Conservation (phyloP, 805 yeast genomes). For the Groenewaldozyma tartarivorans region DNA sequence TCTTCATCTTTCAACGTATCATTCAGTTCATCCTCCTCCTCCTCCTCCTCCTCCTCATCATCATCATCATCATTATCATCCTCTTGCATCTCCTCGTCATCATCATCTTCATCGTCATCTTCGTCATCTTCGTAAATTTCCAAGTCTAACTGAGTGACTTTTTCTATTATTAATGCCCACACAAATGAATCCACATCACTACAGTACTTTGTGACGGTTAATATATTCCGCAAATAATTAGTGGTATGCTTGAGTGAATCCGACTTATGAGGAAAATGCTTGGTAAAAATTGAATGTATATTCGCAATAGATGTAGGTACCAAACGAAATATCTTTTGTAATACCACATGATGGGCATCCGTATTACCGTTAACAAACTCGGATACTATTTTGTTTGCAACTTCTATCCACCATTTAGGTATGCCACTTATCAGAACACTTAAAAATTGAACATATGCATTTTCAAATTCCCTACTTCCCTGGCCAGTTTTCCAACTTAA, state of each 20-base stretch:
- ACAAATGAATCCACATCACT: slow-evolving; percentile 62
- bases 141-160: slow-evolving; percentile 78
- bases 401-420: slow-evolving; percentile 86
- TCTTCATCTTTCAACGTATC: slow-evolving; percentile 21
- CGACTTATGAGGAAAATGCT: slow-evolving; percentile 73
- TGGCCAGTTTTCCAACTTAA: slow-evolving; percentile 50
- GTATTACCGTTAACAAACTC: slow-evolving; percentile 41
- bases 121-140: slow-evolving; percentile 84
- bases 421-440: slow-evolving; percentile 71
- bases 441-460: slow-evolving; percentile 59
- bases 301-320: slow-evolving; percentile 75
- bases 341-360: slow-evolving; percentile 52
- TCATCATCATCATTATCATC: slow-evolving; percentile 25
- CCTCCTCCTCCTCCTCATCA: slow-evolving; percentile 24
- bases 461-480: slow-evolving; percentile 35
- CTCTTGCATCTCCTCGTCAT: slow-evolving; percentile 39
- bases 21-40: slow-evolving; percentile 22
- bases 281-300: slow-evolving; percentile 48
- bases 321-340: slow-evolving; percentile 53
- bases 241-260: slow-evolving; percentile 43
- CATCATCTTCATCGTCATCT: slow-evolving; percentile 68
- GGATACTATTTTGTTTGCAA: slow-evolving; percentile 55
- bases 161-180: slow-evolving; percentile 76
- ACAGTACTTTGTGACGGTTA: slow-evolving; percentile 56
- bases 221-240: slow-evolving; percentile 57